Evolutionary conservation across 257 asterid genomes (phyloP).

Genomic region (Buddleja alternifolia): DNA sequence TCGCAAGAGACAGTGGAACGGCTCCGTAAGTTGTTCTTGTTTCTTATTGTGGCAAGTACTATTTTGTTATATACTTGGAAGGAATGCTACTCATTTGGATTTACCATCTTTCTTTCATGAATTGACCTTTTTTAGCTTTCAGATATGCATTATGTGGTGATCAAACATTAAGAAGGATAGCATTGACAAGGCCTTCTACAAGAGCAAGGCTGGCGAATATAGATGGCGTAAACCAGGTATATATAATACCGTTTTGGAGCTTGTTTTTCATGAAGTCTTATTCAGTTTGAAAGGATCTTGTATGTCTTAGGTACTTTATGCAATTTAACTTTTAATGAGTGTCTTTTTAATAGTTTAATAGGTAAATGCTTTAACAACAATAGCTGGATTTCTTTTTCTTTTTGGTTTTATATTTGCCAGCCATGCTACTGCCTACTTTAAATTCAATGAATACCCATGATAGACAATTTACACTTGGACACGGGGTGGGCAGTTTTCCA

Average conservation of each 20-base stretch:
- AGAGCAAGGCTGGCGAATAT: constrained; percentile 94
- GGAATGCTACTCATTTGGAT: background rate
- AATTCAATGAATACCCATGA: background rate
- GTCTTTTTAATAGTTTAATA: background rate
- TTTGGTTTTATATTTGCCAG: background rate
- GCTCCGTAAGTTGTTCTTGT: constrained; percentile 74
- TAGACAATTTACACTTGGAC: background rate
- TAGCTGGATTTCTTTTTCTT: background rate
- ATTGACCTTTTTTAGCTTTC: constrained; percentile 36
- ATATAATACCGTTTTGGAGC: constrained; percentile 14
- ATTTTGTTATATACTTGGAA: constrained; percentile 12
- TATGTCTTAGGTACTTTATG: background rate
- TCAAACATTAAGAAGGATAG: constrained; percentile 79
- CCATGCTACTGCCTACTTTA: background rate
- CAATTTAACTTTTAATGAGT: background rate
- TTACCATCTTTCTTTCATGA: background rate
- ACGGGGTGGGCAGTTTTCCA: too few relatives aligned
- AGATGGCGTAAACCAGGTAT: constrained; percentile 98
- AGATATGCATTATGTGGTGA: constrained; percentile 98
- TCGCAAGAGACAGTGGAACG: constrained; percentile 75
- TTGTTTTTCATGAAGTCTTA: background rate
- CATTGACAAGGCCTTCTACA: constrained; percentile 83
- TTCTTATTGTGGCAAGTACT: constrained; percentile 12
- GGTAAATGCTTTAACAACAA: background rate
- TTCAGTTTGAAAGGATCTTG: constrained; percentile 18